Evolutionary conservation across 371 early-diverging fungal species (phyloP), one percentile per base, ranked within the genome.

Genomic region (Rhizomucor pusillus): DNA sequence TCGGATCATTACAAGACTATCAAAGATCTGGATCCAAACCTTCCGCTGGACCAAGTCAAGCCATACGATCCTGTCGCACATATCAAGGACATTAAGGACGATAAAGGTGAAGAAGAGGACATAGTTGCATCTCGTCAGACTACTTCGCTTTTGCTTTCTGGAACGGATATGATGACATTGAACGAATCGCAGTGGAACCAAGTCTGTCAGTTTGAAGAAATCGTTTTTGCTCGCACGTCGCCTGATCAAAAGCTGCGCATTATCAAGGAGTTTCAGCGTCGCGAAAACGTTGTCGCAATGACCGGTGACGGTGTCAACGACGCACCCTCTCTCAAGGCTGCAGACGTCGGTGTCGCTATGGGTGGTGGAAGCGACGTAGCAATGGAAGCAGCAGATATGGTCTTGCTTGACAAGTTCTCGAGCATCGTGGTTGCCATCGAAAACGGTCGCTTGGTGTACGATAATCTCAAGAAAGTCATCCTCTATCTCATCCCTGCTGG

Each of bases 191-290:
- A 19, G 79, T 67, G 0, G 68, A 94, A 16, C 62, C 70, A 1
- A 88, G 92, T 37, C 83, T 95, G 41, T 96, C 95, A 14, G n/a
- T n/a, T n/a, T n/a, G n/a, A n/a, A n/a, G n/a, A n/a, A n/a, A 77
- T 82, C 7, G 95, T 98, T 0, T 91, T 97, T 63, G 96, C 98
- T 1, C 86, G 99, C 34, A 92, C 93, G 63, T 85, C 82, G 18
- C 98, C 99, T 2, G 95, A 98, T 60, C 95, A 95, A 66, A 99
- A 99, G 67, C 86, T 97, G 49, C 95, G 92, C 77, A 92, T 99
- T 79, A 94, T 99, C 22, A 79, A 89, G 64, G 94, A 97, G 0
- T 73, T 99, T 55, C 88, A 97, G 56, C 77, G 85, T 16, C 82
- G 88, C 35, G 80, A 81, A 3, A 81, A 86, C 29, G 77, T 81